Conservation (phyloP, 2,329 filamentous ascomycete species). For the Sporothrix dimorphospora region DNA sequence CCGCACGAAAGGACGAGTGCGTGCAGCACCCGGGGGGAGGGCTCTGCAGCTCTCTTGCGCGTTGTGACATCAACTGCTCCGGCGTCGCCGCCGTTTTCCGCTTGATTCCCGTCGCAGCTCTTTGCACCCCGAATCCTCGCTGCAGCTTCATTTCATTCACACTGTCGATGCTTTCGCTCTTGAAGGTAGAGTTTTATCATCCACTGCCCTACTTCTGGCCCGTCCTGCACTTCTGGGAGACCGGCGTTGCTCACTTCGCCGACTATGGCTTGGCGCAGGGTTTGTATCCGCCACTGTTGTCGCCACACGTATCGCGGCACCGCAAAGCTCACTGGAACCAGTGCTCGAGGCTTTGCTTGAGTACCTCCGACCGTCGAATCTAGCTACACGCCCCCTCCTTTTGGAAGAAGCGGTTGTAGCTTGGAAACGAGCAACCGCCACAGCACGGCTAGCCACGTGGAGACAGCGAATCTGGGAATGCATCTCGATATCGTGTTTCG, state of each 20-base stretch:
- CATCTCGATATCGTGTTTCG: not conserved
- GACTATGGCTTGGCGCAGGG: not conserved
- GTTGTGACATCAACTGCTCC: not conserved
- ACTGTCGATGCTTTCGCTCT: not conserved
- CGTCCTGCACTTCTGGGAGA: not conserved
- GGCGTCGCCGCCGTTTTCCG: not conserved
- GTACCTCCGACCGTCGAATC: not conserved
- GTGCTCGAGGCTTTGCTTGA: not conserved
- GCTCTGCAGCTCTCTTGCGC: not conserved
- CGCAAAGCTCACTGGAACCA: not conserved
- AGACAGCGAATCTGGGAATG: not conserved
- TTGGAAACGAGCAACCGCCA: not conserved
- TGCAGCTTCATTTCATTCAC: too few species aligned
- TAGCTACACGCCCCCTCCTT: slow-evolving; percentile 9
- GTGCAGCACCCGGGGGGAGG: not conserved
- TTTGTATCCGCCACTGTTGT: not conserved
- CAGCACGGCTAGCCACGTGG: slow-evolving; percentile 22
- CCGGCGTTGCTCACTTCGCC: not conserved
- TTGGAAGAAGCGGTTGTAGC: not conserved
- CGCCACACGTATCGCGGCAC: slow-evolving; percentile 18
- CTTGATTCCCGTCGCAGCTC: not conserved
- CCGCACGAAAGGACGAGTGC: not conserved
- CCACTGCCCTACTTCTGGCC: not conserved
- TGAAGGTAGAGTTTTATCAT: not conserved
- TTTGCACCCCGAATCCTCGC: not conserved